Base-by-base conservation (phyloP, 345 rosid genomes). In the Turritis glabra region DNA sequence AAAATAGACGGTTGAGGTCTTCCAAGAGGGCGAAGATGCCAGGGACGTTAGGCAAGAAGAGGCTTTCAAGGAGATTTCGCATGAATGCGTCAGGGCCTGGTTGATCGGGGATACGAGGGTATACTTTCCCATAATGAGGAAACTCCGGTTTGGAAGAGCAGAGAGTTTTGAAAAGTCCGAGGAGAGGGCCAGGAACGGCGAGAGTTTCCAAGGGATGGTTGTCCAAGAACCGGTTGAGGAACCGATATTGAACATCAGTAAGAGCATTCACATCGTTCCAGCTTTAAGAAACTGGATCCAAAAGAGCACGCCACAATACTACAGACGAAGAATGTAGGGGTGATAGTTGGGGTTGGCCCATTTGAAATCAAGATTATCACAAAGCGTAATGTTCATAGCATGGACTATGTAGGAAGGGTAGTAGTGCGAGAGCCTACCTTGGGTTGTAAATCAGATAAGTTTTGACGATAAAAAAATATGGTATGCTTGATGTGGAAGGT, bases 91-190 rank as follows among this genome's bases (percentile, higher is more conserved):
- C 60, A 3, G 37, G 37, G 37, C 60, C 37, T 54, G 37, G 60
- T 54, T 27, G 7, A 10, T 19, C 13, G 0, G 37, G 60, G 12
- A 54, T 54, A 0, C 13, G 37, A 29, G 60, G 60, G 12, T 54
- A 15, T 9, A 54, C 59, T 7, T 54, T 54, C 37, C 59, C 59
- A 27, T 15, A 3, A 54, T 54, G 12, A 27, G 59, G 60, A 54
- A 54, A 54, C 60, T 54, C 60, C 1, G 60, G 60, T 12, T 27
- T 5, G 7, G 60, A 54, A 54, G 60, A 27, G 60, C 60, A 54
- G 5, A 27, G 19, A 15, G 37, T 54, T n/a, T 33, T 11, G 14
- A 57, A 32, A 9, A 57, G 43, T 5, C n/a, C 9, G 8, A 57
- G 62, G 41, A 57, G 43, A 10, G 63, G 41, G 14, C 25, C 43